phyloP scores from a whole-genome alignment of 441 rosid genomes.

The Iberis amara region DNA sequence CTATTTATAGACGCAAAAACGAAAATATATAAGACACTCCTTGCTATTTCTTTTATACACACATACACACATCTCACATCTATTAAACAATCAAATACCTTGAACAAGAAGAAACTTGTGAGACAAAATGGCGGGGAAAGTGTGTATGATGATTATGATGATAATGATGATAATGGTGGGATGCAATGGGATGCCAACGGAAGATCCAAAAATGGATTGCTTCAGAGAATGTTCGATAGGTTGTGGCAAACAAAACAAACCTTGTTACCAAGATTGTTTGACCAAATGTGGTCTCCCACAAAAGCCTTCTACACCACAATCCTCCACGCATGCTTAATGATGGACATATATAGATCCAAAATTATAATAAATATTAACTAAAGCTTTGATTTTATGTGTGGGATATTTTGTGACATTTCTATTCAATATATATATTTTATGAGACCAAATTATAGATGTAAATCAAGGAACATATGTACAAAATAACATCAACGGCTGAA shows the following conservation, averaged over 20 bases:
- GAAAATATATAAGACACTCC: neutral
- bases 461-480: too few species aligned
- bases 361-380: too few species aligned
- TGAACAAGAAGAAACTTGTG: neutral
- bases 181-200: neutral
- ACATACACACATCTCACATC: conserved; percentile 1
- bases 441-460: too few species aligned
- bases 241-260: conserved; percentile 26
- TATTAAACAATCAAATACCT: conserved; percentile 5
- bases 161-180: conserved; percentile 16
- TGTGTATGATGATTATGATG: conserved; percentile 15
- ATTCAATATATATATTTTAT: too few species aligned
- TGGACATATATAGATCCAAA: too few species aligned
- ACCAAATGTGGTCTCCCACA: conserved; percentile 25
- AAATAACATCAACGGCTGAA: too few species aligned
- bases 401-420: too few species aligned
- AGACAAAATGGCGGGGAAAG: conserved; percentile 24
- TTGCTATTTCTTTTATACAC: neutral
- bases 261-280: conserved; percentile 26
- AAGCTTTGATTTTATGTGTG: too few species aligned
- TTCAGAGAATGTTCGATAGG: conserved; percentile 23
- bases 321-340: neutral
- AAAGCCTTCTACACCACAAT: too few species aligned
- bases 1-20: conserved; percentile 16
- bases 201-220: conserved; percentile 8